These are phyloP conservation scores for Xylariomycetidae sp. DNA, from an alignment of 2,329 filamentous ascomycete genomes.

Conservation along the genomic window DNA sequence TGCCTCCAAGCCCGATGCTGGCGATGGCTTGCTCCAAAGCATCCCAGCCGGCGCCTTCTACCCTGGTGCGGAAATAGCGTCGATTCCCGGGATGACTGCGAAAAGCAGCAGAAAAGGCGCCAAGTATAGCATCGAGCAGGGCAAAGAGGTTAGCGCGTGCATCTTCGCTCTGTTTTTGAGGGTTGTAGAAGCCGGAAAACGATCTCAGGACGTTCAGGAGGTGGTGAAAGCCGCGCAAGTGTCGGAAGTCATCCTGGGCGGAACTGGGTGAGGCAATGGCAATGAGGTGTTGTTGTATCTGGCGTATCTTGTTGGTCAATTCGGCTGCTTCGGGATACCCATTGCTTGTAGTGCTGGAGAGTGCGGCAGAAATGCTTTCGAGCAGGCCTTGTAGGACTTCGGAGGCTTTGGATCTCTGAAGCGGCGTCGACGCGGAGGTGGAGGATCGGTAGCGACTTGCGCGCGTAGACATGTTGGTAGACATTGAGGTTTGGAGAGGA, in stretches of 20 bases:
- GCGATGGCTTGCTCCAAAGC: slow-evolving; percentile 69
- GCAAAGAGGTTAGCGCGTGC: slow-evolving; percentile 64
- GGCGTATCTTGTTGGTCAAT: slow-evolving; percentile 54
- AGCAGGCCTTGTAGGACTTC: slow-evolving; percentile 55
- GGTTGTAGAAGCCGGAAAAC: slow-evolving; percentile 73
- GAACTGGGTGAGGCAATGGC: slow-evolving; percentile 41
- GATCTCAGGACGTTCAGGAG: slow-evolving; percentile 65
- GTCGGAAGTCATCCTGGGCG: slow-evolving; percentile 76
- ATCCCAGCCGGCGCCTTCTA: slow-evolving; percentile 75
- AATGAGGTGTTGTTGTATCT: slow-evolving; percentile 60
- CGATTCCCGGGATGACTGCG: slow-evolving; percentile 79
- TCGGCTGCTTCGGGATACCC: slow-evolving; percentile 45
- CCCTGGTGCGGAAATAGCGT: slow-evolving; percentile 74
- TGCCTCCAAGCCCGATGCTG: slow-evolving; percentile 60
- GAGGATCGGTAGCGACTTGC: slow-evolving; percentile 59
- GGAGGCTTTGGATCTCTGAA: slow-evolving; percentile 54
- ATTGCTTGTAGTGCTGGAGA: slow-evolving; percentile 26
- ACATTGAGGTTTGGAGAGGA: slow-evolving; percentile 9
- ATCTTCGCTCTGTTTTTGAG: slow-evolving; percentile 52
- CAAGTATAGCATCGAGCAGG: slow-evolving; percentile 66
- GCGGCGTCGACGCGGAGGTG: slow-evolving; percentile 54
- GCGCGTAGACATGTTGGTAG: slow-evolving; percentile 43
- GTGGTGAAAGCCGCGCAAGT: slow-evolving; percentile 72
- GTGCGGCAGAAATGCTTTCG: slow-evolving; percentile 36
- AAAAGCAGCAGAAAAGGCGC: slow-evolving; percentile 70